Evolutionary conservation across 768 basidiomycete species (phyloP).

Genomic region (Kwoniella pini): DNA sequence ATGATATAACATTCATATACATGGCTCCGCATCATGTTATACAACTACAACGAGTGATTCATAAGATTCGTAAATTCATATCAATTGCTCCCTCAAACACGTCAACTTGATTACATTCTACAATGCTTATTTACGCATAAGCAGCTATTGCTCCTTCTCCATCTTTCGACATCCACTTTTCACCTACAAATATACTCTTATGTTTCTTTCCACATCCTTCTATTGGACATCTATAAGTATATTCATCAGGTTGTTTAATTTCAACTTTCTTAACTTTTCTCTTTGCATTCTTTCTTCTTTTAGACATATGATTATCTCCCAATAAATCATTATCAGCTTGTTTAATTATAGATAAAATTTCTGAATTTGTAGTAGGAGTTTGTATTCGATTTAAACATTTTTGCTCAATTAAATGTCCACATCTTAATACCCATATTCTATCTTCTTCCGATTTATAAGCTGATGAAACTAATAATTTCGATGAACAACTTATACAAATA

Average conservation of each 20-base stretch:
- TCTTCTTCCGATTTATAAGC: constrained; percentile 39
- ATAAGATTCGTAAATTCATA: too few relatives aligned
- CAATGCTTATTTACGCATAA: constrained; percentile 22
- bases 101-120: too few relatives aligned
- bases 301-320: constrained; percentile 4
- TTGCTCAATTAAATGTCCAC: constrained; percentile 51
- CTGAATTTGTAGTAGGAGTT: constrained; percentile 19
- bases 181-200: constrained; percentile 32
- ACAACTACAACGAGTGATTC: too few relatives aligned
- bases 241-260: constrained; percentile 27
- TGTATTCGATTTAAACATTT: constrained; percentile 39
- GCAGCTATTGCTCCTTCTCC: constrained; percentile 35
- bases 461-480: constrained; percentile 39
- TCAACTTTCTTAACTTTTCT: constrained; percentile 10
- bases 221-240: constrained; percentile 45
- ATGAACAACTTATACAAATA: constrained; percentile 36
- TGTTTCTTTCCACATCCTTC: constrained; percentile 40
- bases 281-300: constrained; percentile 7
- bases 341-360: background rate
- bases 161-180: constrained; percentile 28
- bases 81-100: too few relatives aligned
- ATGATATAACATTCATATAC: too few relatives aligned
- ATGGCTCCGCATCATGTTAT: too few relatives aligned
- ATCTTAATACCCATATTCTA: constrained; percentile 41
- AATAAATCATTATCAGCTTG: constrained; percentile 18